Conservation (phyloP, 345 rosid species). For the Raphanus sativus region DNA sequence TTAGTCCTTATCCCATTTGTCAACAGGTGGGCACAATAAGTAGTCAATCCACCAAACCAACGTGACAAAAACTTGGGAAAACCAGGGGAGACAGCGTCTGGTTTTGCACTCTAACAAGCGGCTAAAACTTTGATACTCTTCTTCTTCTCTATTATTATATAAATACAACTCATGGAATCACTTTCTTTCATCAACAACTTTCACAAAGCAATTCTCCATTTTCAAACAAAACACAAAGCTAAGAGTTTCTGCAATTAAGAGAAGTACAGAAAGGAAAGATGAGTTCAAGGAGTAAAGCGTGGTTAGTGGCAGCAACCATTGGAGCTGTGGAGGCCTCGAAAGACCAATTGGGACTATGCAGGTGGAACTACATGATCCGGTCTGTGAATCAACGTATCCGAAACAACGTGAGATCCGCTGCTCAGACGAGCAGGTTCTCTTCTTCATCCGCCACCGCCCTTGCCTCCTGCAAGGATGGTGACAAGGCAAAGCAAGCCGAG, state of each 20-base stretch:
- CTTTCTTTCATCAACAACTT: not conserved
- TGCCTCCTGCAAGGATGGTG: constrained; percentile 9
- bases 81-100: constrained; percentile 14
- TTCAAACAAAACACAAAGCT: not conserved
- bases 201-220: not conserved
- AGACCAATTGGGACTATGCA: constrained; percentile 51
- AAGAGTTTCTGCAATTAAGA: not conserved
- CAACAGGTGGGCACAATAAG: not conserved
- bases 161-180: not conserved
- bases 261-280: not conserved
- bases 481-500: constrained; percentile 53
- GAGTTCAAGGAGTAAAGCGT: constrained; percentile 43
- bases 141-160: not conserved
- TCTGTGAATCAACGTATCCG: constrained; percentile 41
- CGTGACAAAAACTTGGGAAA: not conserved
- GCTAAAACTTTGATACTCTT: not conserved
- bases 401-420: constrained; percentile 37
- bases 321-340: constrained; percentile 56
- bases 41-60: not conserved
- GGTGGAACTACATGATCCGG: constrained; percentile 49
- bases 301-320: constrained; percentile 55
- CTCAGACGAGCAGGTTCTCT: constrained; percentile 39
- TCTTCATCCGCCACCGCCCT: constrained; percentile 2
- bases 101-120: constrained; percentile 10
- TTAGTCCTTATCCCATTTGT: not conserved